Evolutionary conservation across 148 eudicot genomes (phyloP), one percentile per base, ranked within the genome.

Genomic region (Selenicereus undatus): DNA sequence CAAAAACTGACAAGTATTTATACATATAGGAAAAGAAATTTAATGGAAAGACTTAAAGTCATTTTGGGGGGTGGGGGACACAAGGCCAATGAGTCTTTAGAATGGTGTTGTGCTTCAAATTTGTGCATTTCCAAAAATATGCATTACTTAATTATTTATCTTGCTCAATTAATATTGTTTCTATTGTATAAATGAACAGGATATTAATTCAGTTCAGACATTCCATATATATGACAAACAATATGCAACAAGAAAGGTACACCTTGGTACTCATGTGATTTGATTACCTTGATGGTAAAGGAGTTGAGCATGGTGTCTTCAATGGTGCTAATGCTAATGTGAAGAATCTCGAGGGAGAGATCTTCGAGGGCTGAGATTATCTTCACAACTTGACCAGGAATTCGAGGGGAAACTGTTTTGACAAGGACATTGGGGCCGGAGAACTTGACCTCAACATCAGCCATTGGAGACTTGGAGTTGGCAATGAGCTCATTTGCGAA

Each of bases 391-490:
- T 94, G 99, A 48, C 99, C 95, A 0, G 89, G 92, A 21, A 94
- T 88, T 73, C 85, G 83, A 14, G 86, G 84, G 22, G 99, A 96
- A 1, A 82, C 80, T 10, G 97, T 96, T 87, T 89, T 92, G 5
- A 96, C 70, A 52, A 93, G 76, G 35, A 96, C 78, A 86, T 96
- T 93, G 8, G 94, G 80, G 17, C 95, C 97, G 3, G 92, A 86
- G 52, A 96, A 92, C 83, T 92, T 94, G 39, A 94, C 99, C 86
- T 93, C 98, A 36, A 96, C 98, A 32, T 91, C 97, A 17, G 97
- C 99, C 71, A 91, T 62, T 0, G 88, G 84, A 3, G 99, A 96
- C 54, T 83, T 96, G 8, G 93, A 94, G 84, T 86, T 90, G 0
- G 97, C 98, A 8, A 89, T 90, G 1, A 93, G 97, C 82, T 95